A percentile compares a stretch with the other conserved stretches of the same genome.
These are phyloP conservation scores for Penicillium lagena DNA, from an alignment of 495 filamentous ascomycete genomes.

Conservation along the genomic window DNA sequence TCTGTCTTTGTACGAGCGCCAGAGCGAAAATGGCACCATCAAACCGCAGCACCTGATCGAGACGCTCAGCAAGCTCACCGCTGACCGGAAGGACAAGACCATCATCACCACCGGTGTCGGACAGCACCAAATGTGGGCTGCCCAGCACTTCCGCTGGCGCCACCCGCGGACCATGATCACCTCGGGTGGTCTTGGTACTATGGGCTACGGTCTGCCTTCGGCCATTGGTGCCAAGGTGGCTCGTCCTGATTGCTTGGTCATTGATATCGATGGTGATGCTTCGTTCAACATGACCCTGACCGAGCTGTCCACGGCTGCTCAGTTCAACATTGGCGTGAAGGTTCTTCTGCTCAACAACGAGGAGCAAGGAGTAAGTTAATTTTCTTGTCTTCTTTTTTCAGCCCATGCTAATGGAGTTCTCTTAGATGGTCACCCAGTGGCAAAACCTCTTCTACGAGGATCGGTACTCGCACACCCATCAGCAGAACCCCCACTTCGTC, in stretches of 20 bases:
- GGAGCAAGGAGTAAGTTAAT: constrained; percentile 57
- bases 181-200: constrained; percentile 87
- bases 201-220: constrained; percentile 89
- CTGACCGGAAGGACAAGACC: constrained; percentile 66
- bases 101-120: constrained; percentile 91
- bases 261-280: constrained; percentile 93
- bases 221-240: constrained; percentile 95
- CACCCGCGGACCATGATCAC: constrained; percentile 86
- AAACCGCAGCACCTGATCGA: constrained; percentile 88
- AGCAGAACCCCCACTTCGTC: constrained; percentile 83
- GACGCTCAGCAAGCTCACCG: constrained; percentile 71
- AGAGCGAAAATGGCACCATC: constrained; percentile 63
- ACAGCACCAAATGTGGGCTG: constrained; percentile 98
- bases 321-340: constrained; percentile 93
- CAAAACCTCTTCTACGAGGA: constrained; percentile 91
- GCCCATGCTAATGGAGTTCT: too few relatives aligned
- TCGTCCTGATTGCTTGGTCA: constrained; percentile 74
- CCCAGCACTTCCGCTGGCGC: constrained; percentile 91
- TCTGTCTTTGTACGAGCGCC: constrained; percentile 65
- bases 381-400: not conserved
- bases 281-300: constrained; percentile 95
- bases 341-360: constrained; percentile 92
- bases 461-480: constrained; percentile 86
- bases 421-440: constrained; percentile 15
- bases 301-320: constrained; percentile 79